Evolutionary conservation across 306 rosid species (phyloP).

Genomic region (Styphnolobium japonicum): DNA sequence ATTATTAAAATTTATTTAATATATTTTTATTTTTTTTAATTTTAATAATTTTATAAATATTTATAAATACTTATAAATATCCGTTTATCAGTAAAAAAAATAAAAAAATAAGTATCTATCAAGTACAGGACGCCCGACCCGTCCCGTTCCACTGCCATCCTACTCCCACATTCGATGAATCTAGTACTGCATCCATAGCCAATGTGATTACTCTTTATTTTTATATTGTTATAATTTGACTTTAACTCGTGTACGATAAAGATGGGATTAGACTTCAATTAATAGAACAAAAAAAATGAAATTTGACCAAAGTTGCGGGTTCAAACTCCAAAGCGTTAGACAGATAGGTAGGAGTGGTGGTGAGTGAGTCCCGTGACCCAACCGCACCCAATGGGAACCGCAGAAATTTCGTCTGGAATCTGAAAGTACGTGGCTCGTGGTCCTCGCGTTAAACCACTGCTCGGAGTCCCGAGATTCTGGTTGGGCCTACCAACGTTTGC

Average conservation of each 20-base stretch:
- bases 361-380: no score
- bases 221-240: not conserved
- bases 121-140: no score
- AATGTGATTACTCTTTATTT: not conserved
- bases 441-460: not conserved
- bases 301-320: not conserved
- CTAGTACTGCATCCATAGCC: not conserved
- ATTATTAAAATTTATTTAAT: no score
- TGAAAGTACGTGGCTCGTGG: not conserved
- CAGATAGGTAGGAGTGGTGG: no score
- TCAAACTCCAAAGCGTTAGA: not conserved
- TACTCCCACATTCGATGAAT: conserved; percentile 19
- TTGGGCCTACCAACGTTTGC: not conserved
- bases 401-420: not conserved
- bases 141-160: no score
- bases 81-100: no score
- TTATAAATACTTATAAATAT: no score
- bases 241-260: not conserved
- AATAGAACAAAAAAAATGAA: not conserved
- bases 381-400: not conserved
- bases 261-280: not conserved
- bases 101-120: no score
- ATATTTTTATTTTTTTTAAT: no score
- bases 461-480: not conserved
- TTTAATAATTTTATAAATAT: no score